Evolutionary conservation across 805 yeast species (phyloP), one percentile per base, ranked within the genome.

Genomic region (Schwanniomyces pseudopolymorphus): DNA sequence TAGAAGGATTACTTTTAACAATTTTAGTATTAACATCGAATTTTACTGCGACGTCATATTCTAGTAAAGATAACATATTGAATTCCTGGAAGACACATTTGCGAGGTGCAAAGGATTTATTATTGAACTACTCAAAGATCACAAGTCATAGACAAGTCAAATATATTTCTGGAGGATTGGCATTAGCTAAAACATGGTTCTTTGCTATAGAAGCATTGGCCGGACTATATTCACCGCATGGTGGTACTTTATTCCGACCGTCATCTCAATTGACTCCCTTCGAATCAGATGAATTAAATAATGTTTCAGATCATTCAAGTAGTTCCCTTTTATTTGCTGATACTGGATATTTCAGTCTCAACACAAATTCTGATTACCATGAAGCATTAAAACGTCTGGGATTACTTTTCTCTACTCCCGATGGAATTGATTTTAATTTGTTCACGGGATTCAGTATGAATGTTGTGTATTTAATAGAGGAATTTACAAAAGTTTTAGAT

Each of bases 1-100:
- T 83, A n/a, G 90, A 84, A 52, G 78, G 87, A 0, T 72, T 85
- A 43, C 69, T 85, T 4, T 60, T 85, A 16, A 84, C 90, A 0
- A 83, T 84, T 0, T 65, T 85, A 5, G 59, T 85, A 21, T 64
- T 85, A 24, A 83, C 89, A 1, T 72, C 83, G 3, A 79, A 78
- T 42, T 79, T 80, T 43, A 81, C 85, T 0, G 67, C 80, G 2
- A 72, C 78, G 1, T 61, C 71, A 10, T 66, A 67, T 25, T 45
- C 39, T 9, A 33, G 39, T 11, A 45, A 42, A 20, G 49, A 49
- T 25, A 47, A 50, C 24, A 46, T 55, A 7, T n/a, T 52, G 9
- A 72, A 72, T 37, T 70, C 75, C 44, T 83, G 87, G 88, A 70
- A 83, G 48, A 77, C 85, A 1, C 87, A 83, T 65, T 59, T 83